Percentiles rank a stretch among this genome's conserved stretches.
Evolutionary conservation across 1,284 basidiomycete species (phyloP).

Genomic region (Lentinula novae-zelandiae): DNA sequence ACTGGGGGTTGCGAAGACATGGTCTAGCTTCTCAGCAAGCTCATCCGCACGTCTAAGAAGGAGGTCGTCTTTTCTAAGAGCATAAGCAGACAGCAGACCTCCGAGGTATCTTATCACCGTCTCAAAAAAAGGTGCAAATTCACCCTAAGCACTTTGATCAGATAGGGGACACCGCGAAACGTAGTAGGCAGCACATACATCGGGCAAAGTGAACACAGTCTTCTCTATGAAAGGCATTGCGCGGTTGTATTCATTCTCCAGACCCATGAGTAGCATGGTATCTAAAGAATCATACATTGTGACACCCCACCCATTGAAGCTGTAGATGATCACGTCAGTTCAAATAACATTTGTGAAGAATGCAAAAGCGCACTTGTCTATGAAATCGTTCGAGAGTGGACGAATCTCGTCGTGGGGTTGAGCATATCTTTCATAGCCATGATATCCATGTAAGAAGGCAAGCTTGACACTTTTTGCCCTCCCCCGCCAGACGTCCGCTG

Average conservation of each 20-base stretch:
- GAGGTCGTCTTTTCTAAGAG: constrained; percentile 51
- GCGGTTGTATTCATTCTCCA: constrained; percentile 74
- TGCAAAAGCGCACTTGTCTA: constrained; percentile 46
- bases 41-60: constrained; percentile 49
- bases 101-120: constrained; percentile 87
- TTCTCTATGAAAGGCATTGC: constrained; percentile 70
- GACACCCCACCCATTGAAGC: constrained; percentile 76
- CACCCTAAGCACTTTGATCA: constrained; percentile 21
- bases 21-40: constrained; percentile 46
- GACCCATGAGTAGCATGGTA: constrained; percentile 84
- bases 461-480: constrained; percentile 53
- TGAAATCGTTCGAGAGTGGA: constrained; percentile 43
- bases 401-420: constrained; percentile 58
- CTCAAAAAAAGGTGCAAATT: constrained; percentile 70
- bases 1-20: constrained; percentile 44
- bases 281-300: constrained; percentile 76
- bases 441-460: constrained; percentile 64
- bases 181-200: constrained; percentile 21
- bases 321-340: constrained; percentile 18
- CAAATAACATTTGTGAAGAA: not conserved
- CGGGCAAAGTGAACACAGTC: constrained; percentile 54
- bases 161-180: not conserved
- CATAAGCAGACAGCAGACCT: constrained; percentile 79
- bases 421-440: constrained; percentile 55
- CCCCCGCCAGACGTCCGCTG: constrained; percentile 43